Evolutionary conservation across 2,329 filamentous ascomycete genomes (phyloP).

Genomic region (Ophiostoma tasmaniense): DNA sequence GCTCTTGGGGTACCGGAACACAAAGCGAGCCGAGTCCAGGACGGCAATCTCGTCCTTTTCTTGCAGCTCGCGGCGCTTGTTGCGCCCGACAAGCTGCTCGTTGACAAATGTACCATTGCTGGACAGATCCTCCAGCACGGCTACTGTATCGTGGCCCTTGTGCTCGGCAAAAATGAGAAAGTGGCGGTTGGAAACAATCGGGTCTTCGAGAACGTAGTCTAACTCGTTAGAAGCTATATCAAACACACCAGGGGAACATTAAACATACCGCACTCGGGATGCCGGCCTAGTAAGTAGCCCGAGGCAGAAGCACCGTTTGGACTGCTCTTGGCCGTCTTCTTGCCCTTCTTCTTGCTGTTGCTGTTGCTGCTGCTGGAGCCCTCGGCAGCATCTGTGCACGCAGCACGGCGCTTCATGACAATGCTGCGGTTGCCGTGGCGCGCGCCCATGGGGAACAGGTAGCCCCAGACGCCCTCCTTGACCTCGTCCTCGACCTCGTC

Average conservation of each 20-base stretch:
- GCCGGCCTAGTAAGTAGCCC: constrained; percentile 85
- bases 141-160: constrained; percentile 41
- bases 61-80: constrained; percentile 79
- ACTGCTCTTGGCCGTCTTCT: constrained; percentile 45
- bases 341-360: constrained; percentile 32
- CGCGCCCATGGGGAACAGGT: constrained; percentile 72
- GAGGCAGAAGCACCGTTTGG: constrained; percentile 50
- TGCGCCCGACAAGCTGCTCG: constrained; percentile 80
- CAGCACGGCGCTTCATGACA: constrained; percentile 64
- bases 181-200: constrained; percentile 80
- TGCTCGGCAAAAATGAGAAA: constrained; percentile 39
- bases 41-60: constrained; percentile 89
- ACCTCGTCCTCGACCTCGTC: constrained; percentile 81
- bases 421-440: constrained; percentile 56
- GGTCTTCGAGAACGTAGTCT: constrained; percentile 67
- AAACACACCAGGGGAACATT: no score
- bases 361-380: background rate
- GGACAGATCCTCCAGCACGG: constrained; percentile 84
- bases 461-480: constrained; percentile 88
- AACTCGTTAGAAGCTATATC: no score
- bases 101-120: constrained; percentile 97
- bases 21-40: constrained; percentile 73
- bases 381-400: constrained; percentile 50
- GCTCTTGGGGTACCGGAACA: constrained; percentile 80
- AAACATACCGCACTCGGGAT: constrained; percentile 80